Evolutionary conservation across 176 grass and related monocot species (phyloP).

Genomic region (Poa pratensis): DNA sequence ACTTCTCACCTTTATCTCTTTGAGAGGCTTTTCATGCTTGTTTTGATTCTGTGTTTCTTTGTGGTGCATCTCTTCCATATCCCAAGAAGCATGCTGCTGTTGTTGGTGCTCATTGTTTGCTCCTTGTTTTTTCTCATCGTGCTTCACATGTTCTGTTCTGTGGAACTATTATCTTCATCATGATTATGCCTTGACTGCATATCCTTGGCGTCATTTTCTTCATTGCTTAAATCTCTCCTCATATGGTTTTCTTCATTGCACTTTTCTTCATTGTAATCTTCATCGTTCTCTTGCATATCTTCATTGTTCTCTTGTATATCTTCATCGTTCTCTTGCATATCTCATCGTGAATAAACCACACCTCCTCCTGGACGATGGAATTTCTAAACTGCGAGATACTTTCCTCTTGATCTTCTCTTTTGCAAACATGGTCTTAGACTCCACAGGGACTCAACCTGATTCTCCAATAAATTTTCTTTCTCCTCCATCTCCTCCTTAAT

Average conservation of each 20-base stretch:
- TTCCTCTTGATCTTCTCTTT: constrained; percentile 72
- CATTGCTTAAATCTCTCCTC: background rate
- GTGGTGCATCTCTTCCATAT: constrained; percentile 19
- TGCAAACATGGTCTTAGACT: constrained; percentile 13
- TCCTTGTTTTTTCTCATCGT: background rate
- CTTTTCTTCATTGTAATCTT: background rate
- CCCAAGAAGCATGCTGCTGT: background rate
- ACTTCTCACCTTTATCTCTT: constrained; percentile 38
- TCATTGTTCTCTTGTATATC: too few species aligned
- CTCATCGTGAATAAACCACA: constrained; percentile 49
- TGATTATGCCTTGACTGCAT: background rate
- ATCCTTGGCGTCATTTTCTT: constrained; percentile 19
- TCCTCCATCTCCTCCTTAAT: constrained; percentile 64
- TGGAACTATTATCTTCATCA: background rate
- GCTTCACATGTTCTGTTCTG: background rate
- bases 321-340: constrained; percentile 20
- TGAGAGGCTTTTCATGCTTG: constrained; percentile 12
- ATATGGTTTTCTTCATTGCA: background rate
- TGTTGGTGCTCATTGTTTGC: background rate
- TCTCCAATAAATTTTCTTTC: constrained; percentile 42
- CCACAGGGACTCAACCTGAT: constrained; percentile 34
- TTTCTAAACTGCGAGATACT: constrained; percentile 54
- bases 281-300: constrained; percentile 6
- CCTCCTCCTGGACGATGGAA: constrained; percentile 58
- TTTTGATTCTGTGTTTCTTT: constrained; percentile 16